phyloP scores from a whole-genome alignment of 1,284 basidiomycete species.

The Gomphus bonarii region DNA sequence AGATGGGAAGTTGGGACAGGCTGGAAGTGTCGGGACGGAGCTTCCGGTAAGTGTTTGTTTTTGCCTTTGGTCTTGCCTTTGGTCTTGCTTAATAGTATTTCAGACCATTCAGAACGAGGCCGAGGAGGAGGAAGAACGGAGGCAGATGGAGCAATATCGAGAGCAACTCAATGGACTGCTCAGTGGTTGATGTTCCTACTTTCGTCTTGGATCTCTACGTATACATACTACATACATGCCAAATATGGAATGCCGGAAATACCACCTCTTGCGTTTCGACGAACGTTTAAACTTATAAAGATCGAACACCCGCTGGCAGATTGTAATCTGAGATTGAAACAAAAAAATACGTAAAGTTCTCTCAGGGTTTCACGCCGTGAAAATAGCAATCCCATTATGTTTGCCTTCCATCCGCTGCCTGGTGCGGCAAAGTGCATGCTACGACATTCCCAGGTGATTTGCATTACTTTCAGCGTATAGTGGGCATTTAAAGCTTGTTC shows the following conservation, averaged over 20 bases:
- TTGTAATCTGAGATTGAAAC: no score
- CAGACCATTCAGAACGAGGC: conserved; percentile 47
- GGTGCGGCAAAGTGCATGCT: conserved; percentile 11
- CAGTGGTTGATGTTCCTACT: conserved; percentile 38
- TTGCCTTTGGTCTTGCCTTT: background rate
- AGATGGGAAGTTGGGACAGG: conserved; percentile 88
- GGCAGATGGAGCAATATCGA: conserved; percentile 80
- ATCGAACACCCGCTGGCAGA: no score
- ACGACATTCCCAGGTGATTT: conserved; percentile 3
- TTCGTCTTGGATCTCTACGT: background rate
- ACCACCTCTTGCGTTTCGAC: no score
- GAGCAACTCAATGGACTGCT: conserved; percentile 78
- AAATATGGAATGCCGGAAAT: background rate
- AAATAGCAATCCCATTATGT: conserved; percentile 9
- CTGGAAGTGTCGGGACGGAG: conserved; percentile 60
- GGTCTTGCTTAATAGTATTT: conserved; percentile 1
- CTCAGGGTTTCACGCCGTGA: no score
- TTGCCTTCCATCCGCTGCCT: conserved; percentile 12
- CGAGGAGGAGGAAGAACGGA: conserved; percentile 75
- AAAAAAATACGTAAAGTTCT: no score
- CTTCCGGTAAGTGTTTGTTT: conserved; percentile 57
- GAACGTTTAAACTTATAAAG: no score
- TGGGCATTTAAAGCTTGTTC: background rate
- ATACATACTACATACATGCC: background rate
- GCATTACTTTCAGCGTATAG: background rate